Evolutionary conservation across 2,329 filamentous ascomycete species (phyloP).

Genomic region (Penicillium sp.): DNA sequence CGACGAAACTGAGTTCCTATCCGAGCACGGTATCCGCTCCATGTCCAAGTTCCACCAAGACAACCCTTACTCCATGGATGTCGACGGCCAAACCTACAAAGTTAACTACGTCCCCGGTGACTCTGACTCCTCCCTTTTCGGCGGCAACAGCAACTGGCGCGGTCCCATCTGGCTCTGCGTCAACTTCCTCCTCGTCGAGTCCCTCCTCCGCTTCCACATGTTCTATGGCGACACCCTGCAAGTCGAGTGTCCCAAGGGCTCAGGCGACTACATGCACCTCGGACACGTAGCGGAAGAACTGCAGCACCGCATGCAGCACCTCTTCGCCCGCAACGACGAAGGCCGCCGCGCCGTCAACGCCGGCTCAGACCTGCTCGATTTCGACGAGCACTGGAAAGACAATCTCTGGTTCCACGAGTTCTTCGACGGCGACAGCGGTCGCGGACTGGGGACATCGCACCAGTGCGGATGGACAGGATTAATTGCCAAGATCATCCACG

Average conservation of each 20-base stretch:
- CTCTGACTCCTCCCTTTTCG: constrained; percentile 91
- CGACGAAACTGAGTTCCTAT: constrained; percentile 89
- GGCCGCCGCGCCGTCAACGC: constrained; percentile 86
- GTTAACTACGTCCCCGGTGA: constrained; percentile 93
- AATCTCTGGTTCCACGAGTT: constrained; percentile 96
- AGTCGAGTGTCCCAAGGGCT: constrained; percentile 91
- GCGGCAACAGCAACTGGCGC: constrained; percentile 97
- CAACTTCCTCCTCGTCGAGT: constrained; percentile 92
- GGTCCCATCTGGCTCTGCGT: constrained; percentile 94
- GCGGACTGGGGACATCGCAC: constrained; percentile 86
- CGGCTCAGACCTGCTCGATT: constrained; percentile 81
- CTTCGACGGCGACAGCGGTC: constrained; percentile 89
- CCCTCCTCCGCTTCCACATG: constrained; percentile 91
- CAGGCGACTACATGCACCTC: constrained; percentile 91
- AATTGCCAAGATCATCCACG: constrained; percentile 95
- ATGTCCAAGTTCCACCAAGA: constrained; percentile 90
- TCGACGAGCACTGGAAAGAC: constrained; percentile 89
- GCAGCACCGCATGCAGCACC: constrained; percentile 88
- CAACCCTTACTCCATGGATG: constrained; percentile 90
- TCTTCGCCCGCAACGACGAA: constrained; percentile 81
- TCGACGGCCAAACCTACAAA: constrained; percentile 84
- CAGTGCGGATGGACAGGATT: constrained; percentile 96
- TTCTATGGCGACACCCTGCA: constrained; percentile 89
- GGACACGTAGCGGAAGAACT: constrained; percentile 93
- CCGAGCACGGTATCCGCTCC: constrained; percentile 85